Evolutionary conservation across 306 rosid genomes (phyloP).

Genomic region (Rosa persica): DNA sequence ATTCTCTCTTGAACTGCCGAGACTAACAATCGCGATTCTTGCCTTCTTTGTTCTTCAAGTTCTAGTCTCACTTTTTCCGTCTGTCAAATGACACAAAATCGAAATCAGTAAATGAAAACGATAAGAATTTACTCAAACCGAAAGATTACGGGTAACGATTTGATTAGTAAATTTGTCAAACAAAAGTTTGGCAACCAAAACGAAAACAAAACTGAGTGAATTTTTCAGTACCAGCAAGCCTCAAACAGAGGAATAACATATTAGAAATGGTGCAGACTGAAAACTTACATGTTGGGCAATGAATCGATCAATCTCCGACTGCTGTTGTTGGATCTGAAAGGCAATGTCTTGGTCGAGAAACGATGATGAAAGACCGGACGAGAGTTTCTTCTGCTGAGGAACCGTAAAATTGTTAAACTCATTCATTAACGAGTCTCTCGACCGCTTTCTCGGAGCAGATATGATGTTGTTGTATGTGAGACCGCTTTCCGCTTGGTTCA

Average conservation of each 20-base stretch:
- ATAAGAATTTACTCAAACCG: neutral
- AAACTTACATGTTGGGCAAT: conserved; percentile 41
- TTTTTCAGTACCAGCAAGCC: neutral
- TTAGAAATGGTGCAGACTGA: neutral
- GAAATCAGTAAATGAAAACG: neutral
- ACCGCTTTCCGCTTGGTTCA: conserved; percentile 63
- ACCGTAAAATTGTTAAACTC: conserved; percentile 18
- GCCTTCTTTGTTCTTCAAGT: conserved; percentile 48
- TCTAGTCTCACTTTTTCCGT: conserved; percentile 66
- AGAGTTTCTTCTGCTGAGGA: conserved; percentile 19
- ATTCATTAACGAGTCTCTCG: conserved; percentile 23
- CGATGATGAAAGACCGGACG: conserved; percentile 10
- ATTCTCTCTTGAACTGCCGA: conserved; percentile 51
- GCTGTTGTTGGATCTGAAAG: conserved; percentile 43
- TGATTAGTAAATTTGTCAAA: neutral
- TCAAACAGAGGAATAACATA: neutral
- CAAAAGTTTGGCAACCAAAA: neutral
- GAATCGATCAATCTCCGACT: conserved; percentile 40
- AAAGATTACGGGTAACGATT: neutral
- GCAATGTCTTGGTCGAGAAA: conserved; percentile 27
- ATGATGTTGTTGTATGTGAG: conserved; percentile 40
- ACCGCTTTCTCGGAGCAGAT: conserved; percentile 38
- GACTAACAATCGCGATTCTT: conserved; percentile 55
- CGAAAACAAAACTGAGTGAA: too few species aligned
- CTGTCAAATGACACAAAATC: conserved; percentile 33